phyloP scores from a whole-genome alignment of 768 basidiomycete genomes.

The Tulasnella sp. region DNA sequence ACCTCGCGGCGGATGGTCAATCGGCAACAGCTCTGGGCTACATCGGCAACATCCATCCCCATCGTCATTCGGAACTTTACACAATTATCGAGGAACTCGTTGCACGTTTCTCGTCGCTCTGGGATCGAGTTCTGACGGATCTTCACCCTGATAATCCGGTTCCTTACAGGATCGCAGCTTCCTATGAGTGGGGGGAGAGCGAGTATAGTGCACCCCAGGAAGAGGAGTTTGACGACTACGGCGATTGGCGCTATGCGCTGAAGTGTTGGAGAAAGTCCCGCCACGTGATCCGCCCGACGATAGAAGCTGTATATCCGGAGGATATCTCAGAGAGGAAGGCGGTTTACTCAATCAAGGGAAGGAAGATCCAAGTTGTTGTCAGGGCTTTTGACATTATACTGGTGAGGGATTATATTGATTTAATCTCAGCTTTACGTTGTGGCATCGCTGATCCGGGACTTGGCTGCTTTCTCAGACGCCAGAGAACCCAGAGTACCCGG shows the following conservation, averaged over 20 bases:
- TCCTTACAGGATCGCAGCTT: background rate
- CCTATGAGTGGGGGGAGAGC: background rate
- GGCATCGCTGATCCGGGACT: background rate
- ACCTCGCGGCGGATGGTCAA: background rate
- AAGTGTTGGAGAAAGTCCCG: background rate
- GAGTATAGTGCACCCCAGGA: background rate
- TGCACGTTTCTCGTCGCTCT: background rate
- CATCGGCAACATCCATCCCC: constrained; percentile 27
- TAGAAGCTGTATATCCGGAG: background rate
- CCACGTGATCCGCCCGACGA: background rate
- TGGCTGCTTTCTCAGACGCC: constrained; percentile 36
- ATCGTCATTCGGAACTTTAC: constrained; percentile 16
- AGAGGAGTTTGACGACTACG: background rate
- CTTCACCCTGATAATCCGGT: constrained; percentile 6
- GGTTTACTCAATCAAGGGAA: constrained; percentile 38
- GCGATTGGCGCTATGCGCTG: background rate
- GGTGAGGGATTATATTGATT: constrained; percentile 38
- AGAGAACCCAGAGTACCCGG: constrained; percentile 39
- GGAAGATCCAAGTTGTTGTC: constrained; percentile 42
- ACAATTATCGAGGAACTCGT: constrained; percentile 15
- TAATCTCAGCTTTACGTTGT: background rate
- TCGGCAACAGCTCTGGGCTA: constrained; percentile 12
- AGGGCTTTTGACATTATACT: constrained; percentile 45
- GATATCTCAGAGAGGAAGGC: background rate
- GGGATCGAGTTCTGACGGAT: constrained; percentile 23